Conservation (phyloP, 140 eudicot genomes). For the Anethum foeniculum region DNA sequence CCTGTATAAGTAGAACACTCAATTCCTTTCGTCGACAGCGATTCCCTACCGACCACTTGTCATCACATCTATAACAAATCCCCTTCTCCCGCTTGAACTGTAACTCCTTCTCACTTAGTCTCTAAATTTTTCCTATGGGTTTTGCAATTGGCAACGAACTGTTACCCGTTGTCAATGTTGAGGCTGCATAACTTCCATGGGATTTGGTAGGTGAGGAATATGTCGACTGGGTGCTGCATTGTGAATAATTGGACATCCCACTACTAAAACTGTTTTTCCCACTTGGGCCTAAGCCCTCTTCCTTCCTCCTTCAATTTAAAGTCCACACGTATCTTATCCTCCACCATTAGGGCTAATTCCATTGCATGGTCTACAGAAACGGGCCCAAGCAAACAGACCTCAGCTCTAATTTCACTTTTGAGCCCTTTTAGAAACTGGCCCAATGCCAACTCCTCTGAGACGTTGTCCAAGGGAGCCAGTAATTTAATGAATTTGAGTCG, state of each 20-base stretch:
- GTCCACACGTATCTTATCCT: neutral
- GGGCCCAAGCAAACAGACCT: neutral
- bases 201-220: neutral
- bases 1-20: neutral
- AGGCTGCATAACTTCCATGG: neutral
- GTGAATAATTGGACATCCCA: neutral
- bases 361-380: neutral
- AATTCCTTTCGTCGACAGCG: neutral
- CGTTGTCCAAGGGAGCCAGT: too few species aligned
- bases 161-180: neutral
- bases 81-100: neutral
- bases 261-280: neutral
- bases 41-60: neutral
- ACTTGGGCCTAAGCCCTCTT: neutral
- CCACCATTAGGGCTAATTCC: neutral
- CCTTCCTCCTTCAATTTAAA: fast-evolving
- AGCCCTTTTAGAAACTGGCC: too few species aligned
- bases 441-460: too few species aligned
- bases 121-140: neutral
- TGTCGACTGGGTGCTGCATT: neutral
- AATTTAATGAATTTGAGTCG: too few species aligned
- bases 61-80: neutral
- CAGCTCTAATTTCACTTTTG: neutral
- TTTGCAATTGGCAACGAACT: neutral
- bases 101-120: neutral